Evolutionary conservation across 1,284 basidiomycete species (phyloP), one percentile per base, ranked within the genome.

Genomic region (Cyathus olla): DNA sequence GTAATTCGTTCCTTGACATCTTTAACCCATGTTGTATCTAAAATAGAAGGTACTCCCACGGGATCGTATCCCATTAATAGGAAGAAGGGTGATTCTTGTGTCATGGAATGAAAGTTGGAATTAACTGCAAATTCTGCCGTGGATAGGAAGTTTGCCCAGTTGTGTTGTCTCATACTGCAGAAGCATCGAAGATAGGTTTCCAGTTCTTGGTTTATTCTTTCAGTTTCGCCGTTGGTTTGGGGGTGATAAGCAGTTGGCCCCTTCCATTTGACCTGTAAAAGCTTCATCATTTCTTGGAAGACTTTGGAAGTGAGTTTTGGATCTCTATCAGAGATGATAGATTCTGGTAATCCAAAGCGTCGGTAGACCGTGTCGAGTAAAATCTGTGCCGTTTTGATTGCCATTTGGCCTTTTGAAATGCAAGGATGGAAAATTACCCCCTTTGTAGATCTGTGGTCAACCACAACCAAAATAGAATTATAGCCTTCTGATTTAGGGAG

Each of bases 381-480:
- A 1, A 77, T 47, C 21, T 57, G 9, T 0, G 71, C 72, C 2
- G 59, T 66, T 31, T 63, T 65, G 50, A 62, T 55, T 3, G 65
- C 60, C 1, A 54, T 65, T 0, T 75, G 31, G 6, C 31, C 59
- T 4, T 42, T 50, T 22, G 69, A 76, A 0, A 55, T 60, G 6
- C 71, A 73, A 0, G 78, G 76, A 1, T 80, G 73, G 54, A 85
- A 77, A 42, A 77, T 65, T 2, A 74, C 24, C 72, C 62, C 71
- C 64, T 87, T 86, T 10, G 80, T 80, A 27, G 83, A 69, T 19
- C 71, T 55, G 15, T 69, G 70, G 64, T 79, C 72, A 10, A 79
- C 69, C 10, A 80, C 67, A 19, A 76, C 71, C 15, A 80, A 58
- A 9, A 80, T 64, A n/a, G 66, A 59, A 37, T 78, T 76, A 3